Conservation (phyloP, 768 basidiomycete genomes). For the Suillus ampliporus region DNA sequence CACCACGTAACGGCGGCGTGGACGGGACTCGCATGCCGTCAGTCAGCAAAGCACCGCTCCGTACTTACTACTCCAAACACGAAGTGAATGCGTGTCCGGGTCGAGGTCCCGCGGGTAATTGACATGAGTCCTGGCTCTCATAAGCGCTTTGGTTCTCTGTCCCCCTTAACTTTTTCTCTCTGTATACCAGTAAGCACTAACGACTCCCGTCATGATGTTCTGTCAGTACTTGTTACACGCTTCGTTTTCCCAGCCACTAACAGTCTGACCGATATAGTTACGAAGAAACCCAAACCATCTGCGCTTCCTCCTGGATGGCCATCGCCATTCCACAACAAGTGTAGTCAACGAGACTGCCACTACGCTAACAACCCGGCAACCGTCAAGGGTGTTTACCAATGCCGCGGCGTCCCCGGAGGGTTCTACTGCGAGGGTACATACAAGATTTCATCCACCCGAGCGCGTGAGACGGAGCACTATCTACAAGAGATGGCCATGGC, state of each 20-base stretch:
- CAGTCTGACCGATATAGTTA: slow-evolving; percentile 26
- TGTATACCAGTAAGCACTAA: slow-evolving; percentile 17
- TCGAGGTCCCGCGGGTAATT: slow-evolving; percentile 22
- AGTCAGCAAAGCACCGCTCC: slow-evolving; percentile 5
- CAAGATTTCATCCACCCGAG: slow-evolving; percentile 38
- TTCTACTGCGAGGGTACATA: slow-evolving; percentile 42
- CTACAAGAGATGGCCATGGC: slow-evolving; percentile 31
- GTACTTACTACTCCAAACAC: slow-evolving; percentile 24
- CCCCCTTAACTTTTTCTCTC: slow-evolving; percentile 9
- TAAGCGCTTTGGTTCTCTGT: slow-evolving; percentile 30
- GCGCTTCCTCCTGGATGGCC: slow-evolving; percentile 41
- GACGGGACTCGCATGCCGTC: slow-evolving; percentile 6
- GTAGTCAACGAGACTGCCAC: slow-evolving; percentile 38
- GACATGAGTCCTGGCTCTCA: slow-evolving; percentile 27
- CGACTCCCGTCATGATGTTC: slow-evolving; percentile 31
- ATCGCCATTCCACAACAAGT: slow-evolving; percentile 43
- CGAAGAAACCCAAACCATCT: slow-evolving; percentile 34
- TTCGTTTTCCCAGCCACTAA: not conserved
- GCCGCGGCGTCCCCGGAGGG: slow-evolving; percentile 39
- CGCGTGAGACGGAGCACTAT: slow-evolving; percentile 39
- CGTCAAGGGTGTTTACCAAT: slow-evolving; percentile 37
- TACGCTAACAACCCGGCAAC: slow-evolving; percentile 37
- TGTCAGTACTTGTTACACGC: slow-evolving; percentile 26
- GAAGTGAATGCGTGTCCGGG: slow-evolving; percentile 38
- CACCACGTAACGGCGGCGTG: not conserved